Evolutionary conservation across 352 stramenopile species (phyloP).

Genomic region (Phytophthora agathidicida): DNA sequence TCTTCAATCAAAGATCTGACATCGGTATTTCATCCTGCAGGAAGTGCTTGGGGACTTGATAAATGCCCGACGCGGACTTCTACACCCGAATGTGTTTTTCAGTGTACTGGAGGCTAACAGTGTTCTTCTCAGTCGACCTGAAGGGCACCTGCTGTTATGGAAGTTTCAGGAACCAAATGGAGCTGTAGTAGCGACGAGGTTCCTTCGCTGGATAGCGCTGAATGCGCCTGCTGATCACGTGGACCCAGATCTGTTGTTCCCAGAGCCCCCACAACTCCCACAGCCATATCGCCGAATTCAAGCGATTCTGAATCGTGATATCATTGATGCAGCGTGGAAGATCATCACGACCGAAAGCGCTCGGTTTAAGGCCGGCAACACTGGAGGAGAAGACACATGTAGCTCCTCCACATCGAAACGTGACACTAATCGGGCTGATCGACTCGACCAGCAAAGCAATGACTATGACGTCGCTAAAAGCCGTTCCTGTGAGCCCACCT

Average conservation of each 20-base stretch:
- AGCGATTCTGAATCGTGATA: slow-evolving; percentile 67
- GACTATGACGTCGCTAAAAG: slow-evolving; percentile 59
- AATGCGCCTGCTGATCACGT: slow-evolving; percentile 57
- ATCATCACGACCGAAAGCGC: slow-evolving; percentile 48
- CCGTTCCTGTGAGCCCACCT: slow-evolving; percentile 39
- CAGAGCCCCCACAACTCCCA: slow-evolving; percentile 59
- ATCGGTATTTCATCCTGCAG: slow-evolving; percentile 10
- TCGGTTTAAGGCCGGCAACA: slow-evolving; percentile 44
- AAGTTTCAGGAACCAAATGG: slow-evolving; percentile 57
- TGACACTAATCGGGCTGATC: slow-evolving; percentile 23
- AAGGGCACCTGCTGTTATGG: slow-evolving; percentile 32
- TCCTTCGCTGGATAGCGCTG: slow-evolving; percentile 65
- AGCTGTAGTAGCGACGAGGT: slow-evolving; percentile 38
- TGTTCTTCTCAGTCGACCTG: slow-evolving; percentile 36
- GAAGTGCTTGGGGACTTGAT: slow-evolving; percentile 38
- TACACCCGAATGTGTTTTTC: slow-evolving; percentile 49
- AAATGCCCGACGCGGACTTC: slow-evolving; percentile 35
- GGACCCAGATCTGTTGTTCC: slow-evolving; percentile 65
- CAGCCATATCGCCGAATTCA: slow-evolving; percentile 72
- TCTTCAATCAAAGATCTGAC: no score
- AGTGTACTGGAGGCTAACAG: slow-evolving; percentile 59
- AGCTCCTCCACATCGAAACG: slow-evolving; percentile 5
- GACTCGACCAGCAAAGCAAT: slow-evolving; percentile 22
- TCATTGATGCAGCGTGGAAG: slow-evolving; percentile 65
- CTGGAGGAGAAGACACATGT: not conserved